Evolutionary conservation across 495 filamentous ascomycete genomes (phyloP).

Genomic region (Lophiostoma macrostomum): DNA sequence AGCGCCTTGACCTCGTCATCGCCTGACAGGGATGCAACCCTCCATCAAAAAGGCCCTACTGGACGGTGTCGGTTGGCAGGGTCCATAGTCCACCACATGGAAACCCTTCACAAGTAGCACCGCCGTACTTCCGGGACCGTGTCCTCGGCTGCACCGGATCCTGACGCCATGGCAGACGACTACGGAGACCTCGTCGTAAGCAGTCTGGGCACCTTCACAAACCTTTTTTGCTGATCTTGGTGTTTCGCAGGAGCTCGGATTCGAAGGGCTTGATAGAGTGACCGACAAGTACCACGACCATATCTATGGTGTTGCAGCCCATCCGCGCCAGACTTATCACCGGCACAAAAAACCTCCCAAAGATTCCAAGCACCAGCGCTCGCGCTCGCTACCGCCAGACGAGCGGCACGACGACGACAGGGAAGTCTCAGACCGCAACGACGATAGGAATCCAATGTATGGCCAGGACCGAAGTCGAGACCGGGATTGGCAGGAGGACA

Average conservation of each 20-base stretch:
- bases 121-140: not conserved
- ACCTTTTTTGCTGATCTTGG: not conserved
- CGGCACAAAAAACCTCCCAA: not conserved
- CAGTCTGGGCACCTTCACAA: constrained; percentile 4
- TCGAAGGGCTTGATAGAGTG: constrained; percentile 17
- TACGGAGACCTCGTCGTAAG: constrained; percentile 17
- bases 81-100: too few relatives aligned
- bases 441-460: too few relatives aligned
- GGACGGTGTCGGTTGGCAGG: too few relatives aligned
- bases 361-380: not conserved
- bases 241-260: constrained; percentile 25
- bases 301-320: not conserved
- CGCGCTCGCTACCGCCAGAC: not conserved
- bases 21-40: too few relatives aligned
- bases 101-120: not conserved
- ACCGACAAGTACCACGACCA: constrained; percentile 20
- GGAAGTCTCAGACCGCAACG: too few relatives aligned
- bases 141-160: not conserved
- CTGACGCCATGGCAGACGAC: constrained; percentile 1
- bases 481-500: too few relatives aligned
- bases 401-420: not conserved
- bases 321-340: not conserved
- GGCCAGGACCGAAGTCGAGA: too few relatives aligned
- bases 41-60: too few relatives aligned
- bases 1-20: too few relatives aligned